Base-by-base conservation (phyloP, 495 filamentous ascomycete genomes). In the Penicillium fimorum region DNA sequence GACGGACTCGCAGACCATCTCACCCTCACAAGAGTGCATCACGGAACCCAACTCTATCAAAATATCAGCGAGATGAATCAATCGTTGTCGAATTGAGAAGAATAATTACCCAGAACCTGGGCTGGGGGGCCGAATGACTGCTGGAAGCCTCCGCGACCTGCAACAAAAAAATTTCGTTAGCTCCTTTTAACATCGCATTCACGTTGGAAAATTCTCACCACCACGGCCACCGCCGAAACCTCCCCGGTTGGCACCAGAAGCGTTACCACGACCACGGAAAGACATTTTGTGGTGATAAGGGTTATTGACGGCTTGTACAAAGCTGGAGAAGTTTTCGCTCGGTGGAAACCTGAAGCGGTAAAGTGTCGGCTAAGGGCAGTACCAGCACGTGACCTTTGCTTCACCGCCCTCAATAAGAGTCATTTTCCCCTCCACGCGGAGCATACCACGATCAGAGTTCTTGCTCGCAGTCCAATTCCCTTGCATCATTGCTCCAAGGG, bases 1-100 rank as follows among this genome's bases (percentile, higher is more conserved):
- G 71, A 87, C 84, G 51, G 88, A 92, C 75, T 89, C 84, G 86
- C 92, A 96, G 58, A 98, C 85, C 77, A 98, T 91, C 74, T 98
- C 94, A 66, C 94, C 93, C 74, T 98, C 94, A 74, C 88, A 92
- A 37, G 90, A 84, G 76, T 98, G 94, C 68, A 97, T 73, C 74
- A 97, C 93, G 62, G 83, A 80, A 67, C 94, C 94, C 87, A 98
- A 90, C 78, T 96, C 90, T 90, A 60, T 49, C 10, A 15, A 20
- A 46, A 48, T 40, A 69, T 72, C 59, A 70, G 71, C 55, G 60
- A 56, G 10, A 41, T 42, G 18, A 40, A 41, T 50, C 24, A 25
- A 41, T 8, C 22, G 42, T 51, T 30, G 35, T 56, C 15, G 35
- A 30, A 10, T 43, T 53, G 29, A 43, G 33, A 50, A 10, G 6